A percentile compares a stretch with the other conserved stretches of the same genome.
phyloP scores from a whole-genome alignment of 352 stramenopile species.

The Aphanomyces euteiches region DNA sequence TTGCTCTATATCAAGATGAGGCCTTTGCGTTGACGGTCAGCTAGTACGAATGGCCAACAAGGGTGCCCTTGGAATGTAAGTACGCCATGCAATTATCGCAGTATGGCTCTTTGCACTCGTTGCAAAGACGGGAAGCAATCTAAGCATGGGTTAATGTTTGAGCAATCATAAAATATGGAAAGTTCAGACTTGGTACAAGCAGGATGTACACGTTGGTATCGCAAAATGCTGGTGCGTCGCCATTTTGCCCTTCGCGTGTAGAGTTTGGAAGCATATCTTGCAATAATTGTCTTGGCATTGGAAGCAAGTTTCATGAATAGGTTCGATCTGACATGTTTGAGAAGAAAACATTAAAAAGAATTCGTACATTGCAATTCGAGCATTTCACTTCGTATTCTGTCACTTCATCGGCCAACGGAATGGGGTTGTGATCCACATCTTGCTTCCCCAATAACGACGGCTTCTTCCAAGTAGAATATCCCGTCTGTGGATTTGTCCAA shows the following conservation, averaged over 20 bases:
- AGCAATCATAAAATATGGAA: not conserved
- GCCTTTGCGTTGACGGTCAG: not conserved
- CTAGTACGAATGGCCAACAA: slow-evolving; percentile 18
- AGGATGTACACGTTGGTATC: slow-evolving; percentile 13
- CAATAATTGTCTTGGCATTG: slow-evolving; percentile 29
- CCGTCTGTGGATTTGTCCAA: slow-evolving; percentile 63
- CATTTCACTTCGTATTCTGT: slow-evolving; percentile 20
- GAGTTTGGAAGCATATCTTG: not conserved
- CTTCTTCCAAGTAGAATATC: slow-evolving; percentile 70
- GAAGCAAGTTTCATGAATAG: slow-evolving; percentile 20
- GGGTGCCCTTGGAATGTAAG: slow-evolving; percentile 20
- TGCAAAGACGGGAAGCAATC: slow-evolving; percentile 17
- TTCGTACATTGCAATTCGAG: slow-evolving; percentile 27
- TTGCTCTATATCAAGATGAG: not conserved
- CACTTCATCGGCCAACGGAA: slow-evolving; percentile 35
- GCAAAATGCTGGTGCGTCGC: slow-evolving; percentile 5
- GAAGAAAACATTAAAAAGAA: not conserved
- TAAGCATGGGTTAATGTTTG: not conserved
- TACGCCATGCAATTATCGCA: slow-evolving; percentile 29
- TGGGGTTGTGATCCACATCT: slow-evolving; percentile 47
- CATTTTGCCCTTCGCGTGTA: slow-evolving; percentile 27
- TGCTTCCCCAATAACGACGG: slow-evolving; percentile 44
- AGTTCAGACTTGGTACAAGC: slow-evolving; percentile 17
- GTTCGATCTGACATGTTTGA: slow-evolving; percentile 14
- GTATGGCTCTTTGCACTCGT: slow-evolving; percentile 11